Percentiles rank a stretch among this genome's conserved stretches.
phyloP scores from a whole-genome alignment of 78 protist species.

The Planoprotostelium fungivorum region DNA sequence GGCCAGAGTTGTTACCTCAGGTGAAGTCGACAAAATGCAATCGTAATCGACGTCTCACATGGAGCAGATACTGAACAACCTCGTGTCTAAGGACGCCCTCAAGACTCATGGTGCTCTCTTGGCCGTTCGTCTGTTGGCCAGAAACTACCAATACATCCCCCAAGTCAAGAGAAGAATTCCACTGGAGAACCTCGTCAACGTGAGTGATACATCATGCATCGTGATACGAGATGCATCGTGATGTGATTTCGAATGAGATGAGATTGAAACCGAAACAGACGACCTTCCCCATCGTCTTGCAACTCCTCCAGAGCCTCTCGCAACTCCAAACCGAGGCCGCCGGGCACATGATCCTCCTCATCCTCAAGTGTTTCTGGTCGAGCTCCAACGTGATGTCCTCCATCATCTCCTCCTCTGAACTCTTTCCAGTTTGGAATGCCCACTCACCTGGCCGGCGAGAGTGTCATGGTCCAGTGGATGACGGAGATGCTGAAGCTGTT shows the following conservation, averaged over 20 bases:
- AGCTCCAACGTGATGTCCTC: background rate
- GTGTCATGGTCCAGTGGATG: background rate
- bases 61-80: background rate
- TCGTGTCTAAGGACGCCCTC: background rate
- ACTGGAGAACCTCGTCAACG: background rate
- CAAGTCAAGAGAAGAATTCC: background rate
- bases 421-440: background rate
- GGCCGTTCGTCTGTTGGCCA: background rate
- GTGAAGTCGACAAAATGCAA: no score
- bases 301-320: background rate
- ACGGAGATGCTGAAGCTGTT: background rate
- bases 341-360: background rate
- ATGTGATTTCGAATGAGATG: background rate
- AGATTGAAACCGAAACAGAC: background rate
- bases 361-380: background rate
- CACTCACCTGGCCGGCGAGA: background rate
- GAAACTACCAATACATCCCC: background rate
- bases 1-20: background rate
- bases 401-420: background rate
- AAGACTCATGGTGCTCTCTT: background rate
- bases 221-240: background rate
- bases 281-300: background rate
- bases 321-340: background rate
- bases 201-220: background rate
- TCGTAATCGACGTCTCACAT: no score